These are phyloP conservation scores for Candida gigantensis DNA, from an alignment of 1,139 yeast genomes.

Conservation along the genomic window DNA sequence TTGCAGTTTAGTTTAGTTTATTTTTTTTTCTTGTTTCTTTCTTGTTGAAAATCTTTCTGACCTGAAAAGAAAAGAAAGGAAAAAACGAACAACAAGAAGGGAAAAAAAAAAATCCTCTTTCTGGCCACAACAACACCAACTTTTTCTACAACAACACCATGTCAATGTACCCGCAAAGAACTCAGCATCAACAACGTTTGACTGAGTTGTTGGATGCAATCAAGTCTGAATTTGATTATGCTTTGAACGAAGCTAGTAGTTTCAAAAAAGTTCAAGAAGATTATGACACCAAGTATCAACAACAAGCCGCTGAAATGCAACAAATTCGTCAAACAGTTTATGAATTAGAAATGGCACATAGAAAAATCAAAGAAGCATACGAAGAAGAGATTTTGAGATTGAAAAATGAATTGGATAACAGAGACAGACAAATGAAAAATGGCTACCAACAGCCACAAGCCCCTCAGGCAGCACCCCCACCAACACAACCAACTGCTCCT, in stretches of 20 bases:
- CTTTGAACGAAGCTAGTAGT: constrained; percentile 82
- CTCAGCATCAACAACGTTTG: constrained; percentile 55
- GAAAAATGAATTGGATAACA: constrained; percentile 80
- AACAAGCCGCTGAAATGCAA: constrained; percentile 92
- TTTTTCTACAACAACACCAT: too few relatives aligned
- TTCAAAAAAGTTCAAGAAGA: constrained; percentile 93
- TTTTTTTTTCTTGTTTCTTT: too few relatives aligned
- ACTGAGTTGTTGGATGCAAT: constrained; percentile 87
- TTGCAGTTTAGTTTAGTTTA: too few relatives aligned
- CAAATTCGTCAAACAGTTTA: constrained; percentile 92
- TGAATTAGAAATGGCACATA: constrained; percentile 91
- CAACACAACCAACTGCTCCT: constrained; percentile 16
- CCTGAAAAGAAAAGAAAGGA: too few relatives aligned
- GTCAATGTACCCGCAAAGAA: constrained; percentile 33
- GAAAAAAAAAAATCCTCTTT: too few relatives aligned
- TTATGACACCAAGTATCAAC: constrained; percentile 84
- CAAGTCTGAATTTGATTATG: constrained; percentile 86
- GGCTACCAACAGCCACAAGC: constrained; percentile 15
- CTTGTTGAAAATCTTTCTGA: too few relatives aligned
- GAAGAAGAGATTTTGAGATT: constrained; percentile 88
- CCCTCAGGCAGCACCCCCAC: constrained; percentile 12
- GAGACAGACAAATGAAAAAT: constrained; percentile 53
- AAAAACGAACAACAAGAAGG: too few relatives aligned
- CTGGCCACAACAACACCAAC: too few relatives aligned
- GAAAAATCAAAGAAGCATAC: constrained; percentile 93